A percentile compares a stretch with the other conserved stretches of the same genome.
Evolutionary conservation across 352 stramenopile species (phyloP).

Genomic region (Phytophthora nicotianae): DNA sequence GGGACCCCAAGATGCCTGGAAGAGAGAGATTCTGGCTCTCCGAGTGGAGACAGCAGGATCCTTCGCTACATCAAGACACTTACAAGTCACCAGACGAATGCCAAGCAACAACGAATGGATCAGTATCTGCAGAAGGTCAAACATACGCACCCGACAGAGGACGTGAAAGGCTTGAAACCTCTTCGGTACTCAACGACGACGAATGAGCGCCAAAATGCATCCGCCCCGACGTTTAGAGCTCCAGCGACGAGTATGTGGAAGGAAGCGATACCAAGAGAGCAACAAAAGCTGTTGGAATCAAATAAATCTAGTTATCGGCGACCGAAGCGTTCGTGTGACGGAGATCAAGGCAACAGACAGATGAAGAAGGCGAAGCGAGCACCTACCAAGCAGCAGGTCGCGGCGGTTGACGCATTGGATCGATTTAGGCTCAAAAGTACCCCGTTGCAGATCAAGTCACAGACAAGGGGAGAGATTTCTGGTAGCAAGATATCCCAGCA

Average conservation of each 20-base stretch:
- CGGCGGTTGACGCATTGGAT: constrained; percentile 7
- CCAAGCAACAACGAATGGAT: constrained; percentile 54
- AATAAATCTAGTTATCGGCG: not conserved
- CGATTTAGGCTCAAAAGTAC: constrained; percentile 23
- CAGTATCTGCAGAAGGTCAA: constrained; percentile 41
- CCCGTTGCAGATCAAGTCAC: constrained; percentile 6
- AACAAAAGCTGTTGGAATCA: not conserved
- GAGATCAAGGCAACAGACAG: constrained; percentile 1
- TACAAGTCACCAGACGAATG: constrained; percentile 47
- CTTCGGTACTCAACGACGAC: not conserved
- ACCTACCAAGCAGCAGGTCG: constrained; percentile 4
- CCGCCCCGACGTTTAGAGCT: not conserved
- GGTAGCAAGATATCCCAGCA: not conserved
- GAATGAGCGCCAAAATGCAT: not conserved
- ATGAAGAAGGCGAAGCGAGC: constrained; percentile 20
- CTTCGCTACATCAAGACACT: constrained; percentile 56
- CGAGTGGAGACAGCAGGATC: constrained; percentile 40
- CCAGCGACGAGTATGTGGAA: not conserved
- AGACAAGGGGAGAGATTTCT: not conserved
- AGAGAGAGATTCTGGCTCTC: not conserved
- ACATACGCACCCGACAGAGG: constrained; percentile 3
- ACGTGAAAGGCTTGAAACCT: not conserved
- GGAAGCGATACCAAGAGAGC: not conserved
- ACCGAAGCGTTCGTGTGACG: constrained; percentile 21
- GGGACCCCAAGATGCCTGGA: not conserved